These are phyloP conservation scores for Hanseniaspora mollemarum DNA, from an alignment of 805 yeast species.

Conservation along the genomic window DNA sequence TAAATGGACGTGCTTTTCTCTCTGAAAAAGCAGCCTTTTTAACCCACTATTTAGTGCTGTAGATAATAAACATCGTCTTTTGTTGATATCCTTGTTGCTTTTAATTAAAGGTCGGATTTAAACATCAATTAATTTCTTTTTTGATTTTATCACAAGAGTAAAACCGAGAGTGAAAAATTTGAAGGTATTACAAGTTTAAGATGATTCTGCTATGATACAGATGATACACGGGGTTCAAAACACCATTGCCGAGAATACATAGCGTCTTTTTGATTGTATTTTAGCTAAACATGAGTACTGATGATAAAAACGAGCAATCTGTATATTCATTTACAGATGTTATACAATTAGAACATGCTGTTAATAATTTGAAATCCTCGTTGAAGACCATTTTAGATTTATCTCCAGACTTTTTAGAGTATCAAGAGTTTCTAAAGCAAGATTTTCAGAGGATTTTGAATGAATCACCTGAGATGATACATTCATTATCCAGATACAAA, in stretches of 20 bases:
- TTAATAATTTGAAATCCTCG: constrained; percentile 41
- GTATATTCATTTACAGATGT: constrained; percentile 20
- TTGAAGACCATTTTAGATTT: constrained; percentile 40
- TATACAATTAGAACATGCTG: constrained; percentile 42
- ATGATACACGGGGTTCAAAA: too few relatives aligned
- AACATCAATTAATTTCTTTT: not conserved
- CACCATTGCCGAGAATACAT: too few relatives aligned
- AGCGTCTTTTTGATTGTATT: too few relatives aligned
- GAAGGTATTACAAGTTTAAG: too few relatives aligned
- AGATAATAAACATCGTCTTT: too few relatives aligned
- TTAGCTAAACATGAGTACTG: not conserved
- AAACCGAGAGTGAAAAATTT: not conserved
- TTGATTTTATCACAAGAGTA: too few relatives aligned
- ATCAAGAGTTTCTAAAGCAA: constrained; percentile 30
- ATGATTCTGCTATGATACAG: too few relatives aligned
- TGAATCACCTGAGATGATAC: constrained; percentile 34
- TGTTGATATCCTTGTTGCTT: too few relatives aligned
- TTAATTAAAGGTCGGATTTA: not conserved
- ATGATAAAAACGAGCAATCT: not conserved
- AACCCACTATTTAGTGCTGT: too few relatives aligned
- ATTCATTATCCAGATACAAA: constrained; percentile 43
- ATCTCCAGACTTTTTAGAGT: constrained; percentile 43
- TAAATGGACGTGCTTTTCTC: too few relatives aligned
- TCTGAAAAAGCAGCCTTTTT: too few relatives aligned
- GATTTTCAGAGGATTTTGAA: constrained; percentile 21